Percentiles rank a stretch among this genome's conserved stretches.
Evolutionary conservation across 805 yeast genomes (phyloP).

Genomic region (Grigorovia yakushimaensis): DNA sequence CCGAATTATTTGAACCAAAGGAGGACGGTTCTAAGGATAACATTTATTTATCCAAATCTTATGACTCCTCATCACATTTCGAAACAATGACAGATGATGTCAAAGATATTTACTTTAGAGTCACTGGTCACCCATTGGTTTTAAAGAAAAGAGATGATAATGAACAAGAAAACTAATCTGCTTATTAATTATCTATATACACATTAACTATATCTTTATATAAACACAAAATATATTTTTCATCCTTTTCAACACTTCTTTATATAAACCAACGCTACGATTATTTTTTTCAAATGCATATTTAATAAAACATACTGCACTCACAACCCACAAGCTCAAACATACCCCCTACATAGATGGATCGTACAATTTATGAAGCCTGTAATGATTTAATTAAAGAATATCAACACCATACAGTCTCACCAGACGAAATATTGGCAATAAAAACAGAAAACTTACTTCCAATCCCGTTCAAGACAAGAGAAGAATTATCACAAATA

Average conservation of each 20-base stretch:
- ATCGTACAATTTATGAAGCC: slow-evolving; percentile 22
- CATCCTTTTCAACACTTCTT: no score
- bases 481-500: slow-evolving; percentile 21
- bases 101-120: slow-evolving; percentile 83
- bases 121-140: slow-evolving; percentile 86
- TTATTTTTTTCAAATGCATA: no score
- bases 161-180: background rate
- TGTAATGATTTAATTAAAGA: slow-evolving; percentile 21
- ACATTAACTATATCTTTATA: no score
- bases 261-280: no score
- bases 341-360: no score
- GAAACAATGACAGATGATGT: slow-evolving; percentile 96
- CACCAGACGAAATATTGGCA: slow-evolving; percentile 27
- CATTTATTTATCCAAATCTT: slow-evolving; percentile 76
- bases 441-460: slow-evolving; percentile 19
- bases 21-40: slow-evolving; percentile 75
- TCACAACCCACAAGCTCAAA: no score
- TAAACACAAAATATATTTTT: no score
- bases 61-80: slow-evolving; percentile 91
- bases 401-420: slow-evolving; percentile 16
- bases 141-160: slow-evolving; percentile 56
- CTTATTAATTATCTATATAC: no score
- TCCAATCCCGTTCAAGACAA: slow-evolving; percentile 25
- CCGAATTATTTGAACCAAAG: slow-evolving; percentile 79
- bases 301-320: no score